Evolutionary conservation across 2,329 filamentous ascomycete genomes (phyloP).

Genomic region (Lithohypha guttulata): DNA sequence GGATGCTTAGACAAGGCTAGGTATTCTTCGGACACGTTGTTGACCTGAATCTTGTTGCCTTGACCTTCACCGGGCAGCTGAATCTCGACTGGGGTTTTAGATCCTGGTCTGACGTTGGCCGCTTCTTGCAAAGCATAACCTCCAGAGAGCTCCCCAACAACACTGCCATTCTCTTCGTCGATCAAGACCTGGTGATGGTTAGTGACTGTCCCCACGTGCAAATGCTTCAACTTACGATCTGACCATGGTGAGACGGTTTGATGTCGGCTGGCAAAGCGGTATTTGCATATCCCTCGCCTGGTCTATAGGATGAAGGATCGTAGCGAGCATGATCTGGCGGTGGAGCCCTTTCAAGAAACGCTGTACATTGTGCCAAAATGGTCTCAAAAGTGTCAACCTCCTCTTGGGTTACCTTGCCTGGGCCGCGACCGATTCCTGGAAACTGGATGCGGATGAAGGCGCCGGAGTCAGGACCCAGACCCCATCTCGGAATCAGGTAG

Average conservation of each 20-base stretch:
- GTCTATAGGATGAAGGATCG: slow-evolving; percentile 69
- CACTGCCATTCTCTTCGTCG: slow-evolving; percentile 90
- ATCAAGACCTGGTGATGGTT: slow-evolving; percentile 60
- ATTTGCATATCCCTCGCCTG: slow-evolving; percentile 65
- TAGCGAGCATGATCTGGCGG: slow-evolving; percentile 50
- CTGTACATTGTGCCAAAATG: slow-evolving; percentile 93
- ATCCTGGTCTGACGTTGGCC: slow-evolving; percentile 65
- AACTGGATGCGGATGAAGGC: slow-evolving; percentile 93
- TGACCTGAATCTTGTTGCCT: slow-evolving; percentile 37
- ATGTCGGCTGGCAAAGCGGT: slow-evolving; percentile 15
- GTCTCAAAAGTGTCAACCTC: slow-evolving; percentile 96
- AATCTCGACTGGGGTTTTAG: slow-evolving; percentile 62
- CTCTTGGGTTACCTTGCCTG: slow-evolving; percentile 62
- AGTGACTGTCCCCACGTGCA: slow-evolving; percentile 45
- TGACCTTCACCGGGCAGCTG: slow-evolving; percentile 36
- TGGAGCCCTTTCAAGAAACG: slow-evolving; percentile 76
- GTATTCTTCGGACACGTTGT: slow-evolving; percentile 47
- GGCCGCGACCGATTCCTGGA: slow-evolving; percentile 57
- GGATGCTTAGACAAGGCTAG: slow-evolving; percentile 72
- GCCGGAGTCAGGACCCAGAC: slow-evolving; percentile 74
- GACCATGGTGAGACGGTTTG: slow-evolving; percentile 21
- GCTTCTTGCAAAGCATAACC: slow-evolving; percentile 73
- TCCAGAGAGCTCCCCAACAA: slow-evolving; percentile 82
- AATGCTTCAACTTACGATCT: slow-evolving; percentile 25
- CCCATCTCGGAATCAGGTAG: slow-evolving; percentile 93